A percentile compares a stretch with the other conserved stretches of the same genome.
These are phyloP conservation scores for Neonectria sp. DNA, from an alignment of 2,329 filamentous ascomycete genomes.

Conservation along the genomic window DNA sequence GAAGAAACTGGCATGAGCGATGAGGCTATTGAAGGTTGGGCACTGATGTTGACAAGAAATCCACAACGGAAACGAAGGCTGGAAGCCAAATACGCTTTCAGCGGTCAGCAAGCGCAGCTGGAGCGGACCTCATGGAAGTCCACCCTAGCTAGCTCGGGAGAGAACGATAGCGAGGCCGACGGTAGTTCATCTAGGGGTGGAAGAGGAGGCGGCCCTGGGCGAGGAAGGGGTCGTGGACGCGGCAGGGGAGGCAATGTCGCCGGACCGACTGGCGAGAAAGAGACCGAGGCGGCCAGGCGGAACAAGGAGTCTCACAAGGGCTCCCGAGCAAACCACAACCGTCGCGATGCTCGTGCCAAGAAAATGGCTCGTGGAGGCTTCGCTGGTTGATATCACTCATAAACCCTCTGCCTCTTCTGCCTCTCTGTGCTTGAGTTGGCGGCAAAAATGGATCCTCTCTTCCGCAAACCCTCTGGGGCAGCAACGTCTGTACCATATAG, in stretches of 20 bases:
- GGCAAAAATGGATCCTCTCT: constrained; percentile 31
- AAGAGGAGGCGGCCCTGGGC: constrained; percentile 61
- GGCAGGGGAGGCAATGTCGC: constrained; percentile 73
- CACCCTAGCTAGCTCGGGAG: constrained; percentile 67
- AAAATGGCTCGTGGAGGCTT: constrained; percentile 73
- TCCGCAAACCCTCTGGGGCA: constrained; percentile 34
- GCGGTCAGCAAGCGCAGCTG: constrained; percentile 76
- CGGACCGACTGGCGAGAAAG: constrained; percentile 76
- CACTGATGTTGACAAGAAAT: constrained; percentile 84
- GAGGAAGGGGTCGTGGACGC: constrained; percentile 66
- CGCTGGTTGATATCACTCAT: constrained; percentile 48
- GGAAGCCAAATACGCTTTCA: constrained; percentile 79
- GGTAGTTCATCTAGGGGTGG: constrained; percentile 62
- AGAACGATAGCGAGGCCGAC: constrained; percentile 69
- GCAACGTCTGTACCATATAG: constrained; percentile 38
- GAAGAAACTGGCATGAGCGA: constrained; percentile 90
- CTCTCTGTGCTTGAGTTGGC: constrained; percentile 20
- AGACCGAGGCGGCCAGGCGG: constrained; percentile 79
- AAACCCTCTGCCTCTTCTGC: constrained; percentile 40
- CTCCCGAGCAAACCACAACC: constrained; percentile 88
- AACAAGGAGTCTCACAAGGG: constrained; percentile 88
- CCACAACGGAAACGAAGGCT: constrained; percentile 77
- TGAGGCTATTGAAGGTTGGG: constrained; percentile 95
- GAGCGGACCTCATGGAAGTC: constrained; percentile 76
- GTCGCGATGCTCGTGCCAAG: constrained; percentile 77